phyloP scores from a whole-genome alignment of 139 green algal species.

The Chlamydomonas schloesseri region DNA sequence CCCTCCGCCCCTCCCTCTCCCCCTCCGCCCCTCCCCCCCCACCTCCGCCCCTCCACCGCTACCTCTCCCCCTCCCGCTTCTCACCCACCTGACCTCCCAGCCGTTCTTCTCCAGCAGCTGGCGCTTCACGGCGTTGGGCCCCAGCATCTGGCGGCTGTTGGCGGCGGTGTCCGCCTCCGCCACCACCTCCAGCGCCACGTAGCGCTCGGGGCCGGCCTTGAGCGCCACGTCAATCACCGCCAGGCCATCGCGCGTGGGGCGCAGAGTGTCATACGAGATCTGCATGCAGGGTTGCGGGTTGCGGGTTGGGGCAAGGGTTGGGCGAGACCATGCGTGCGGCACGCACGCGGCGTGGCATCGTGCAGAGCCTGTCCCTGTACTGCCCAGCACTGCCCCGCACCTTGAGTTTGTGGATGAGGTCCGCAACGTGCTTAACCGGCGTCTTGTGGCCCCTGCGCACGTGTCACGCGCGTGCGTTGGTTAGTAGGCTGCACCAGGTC shows the following conservation, averaged over 20 bases:
- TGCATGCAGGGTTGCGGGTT: too few species aligned
- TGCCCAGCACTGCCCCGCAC: neutral
- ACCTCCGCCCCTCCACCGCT: neutral
- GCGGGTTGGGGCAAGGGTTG: too few species aligned
- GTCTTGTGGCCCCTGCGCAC: neutral
- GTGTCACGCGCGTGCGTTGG: neutral
- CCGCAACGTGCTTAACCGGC: neutral
- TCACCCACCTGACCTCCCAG: slow-evolving; percentile 47
- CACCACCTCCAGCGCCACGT: slow-evolving; percentile 43
- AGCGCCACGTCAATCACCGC: slow-evolving; percentile 50
- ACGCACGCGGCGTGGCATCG: too few species aligned
- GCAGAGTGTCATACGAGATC: slow-evolving; percentile 20
- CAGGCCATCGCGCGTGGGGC: slow-evolving; percentile 36
- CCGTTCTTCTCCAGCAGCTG: slow-evolving; percentile 61
- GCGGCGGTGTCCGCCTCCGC: neutral
- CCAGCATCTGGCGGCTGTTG: slow-evolving; percentile 49
- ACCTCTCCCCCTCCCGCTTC: too few species aligned
- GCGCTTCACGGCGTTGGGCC: slow-evolving; percentile 5
- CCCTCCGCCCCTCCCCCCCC: neutral
- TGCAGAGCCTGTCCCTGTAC: too few species aligned
- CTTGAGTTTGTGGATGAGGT: neutral
- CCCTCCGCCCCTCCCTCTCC: too few species aligned
- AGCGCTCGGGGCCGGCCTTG: slow-evolving; percentile 22
- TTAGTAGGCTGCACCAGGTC: too few species aligned
- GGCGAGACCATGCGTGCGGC: too few species aligned